Evolutionary conservation across 345 rosid species (phyloP), one percentile per base, ranked within the genome.

Genomic region (Diplotaxis tenuifolia): DNA sequence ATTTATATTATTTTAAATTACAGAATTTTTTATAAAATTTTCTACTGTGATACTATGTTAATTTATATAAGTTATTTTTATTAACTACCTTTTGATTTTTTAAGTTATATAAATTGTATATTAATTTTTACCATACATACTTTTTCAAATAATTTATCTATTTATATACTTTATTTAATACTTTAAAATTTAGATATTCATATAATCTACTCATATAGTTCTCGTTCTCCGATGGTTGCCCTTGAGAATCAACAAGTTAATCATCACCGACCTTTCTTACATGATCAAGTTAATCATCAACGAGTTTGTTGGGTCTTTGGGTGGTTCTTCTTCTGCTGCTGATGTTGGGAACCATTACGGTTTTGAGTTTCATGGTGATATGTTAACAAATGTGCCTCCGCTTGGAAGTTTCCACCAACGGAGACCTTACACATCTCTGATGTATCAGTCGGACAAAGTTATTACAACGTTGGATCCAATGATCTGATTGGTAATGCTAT

Each of bases 251-350:
- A 55, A 12, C 75, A 38, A 32, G 9, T 31, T 56, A 62, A 22
- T 22, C 42, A 47, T 64, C 54, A 42, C 47, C 59, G 57, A 20
- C 32, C 66, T 22, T 15, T 54, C 38, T 21, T 23, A 31, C 54
- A 31, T 55, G 52, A 18, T 56, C 75, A 75, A 21, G 65, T 55
- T n/a, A n/a, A n/a, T n/a, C 63, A 69, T 49, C 19, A 75, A 60
- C 18, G 68, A 27, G 23, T 59, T 59, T 67, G 15, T 19, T 36
- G 57, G 68, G 10, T 20, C 23, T 31, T 63, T 69, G 52, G 16
- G n/a, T n/a, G n/a, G n/a, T n/a, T n/a, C 70, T 38, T 4, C 70
- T 52, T 1, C 52, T 32, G 20, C 1, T 65, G 9, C 4, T 11
- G 9, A 4, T 11, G 7, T 50, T 71, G 58, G 23, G 3, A 76